Evolutionary conservation across 2,329 filamentous ascomycete species (phyloP), one percentile per base, ranked within the genome.

Genomic region (Mariannaea sp.): DNA sequence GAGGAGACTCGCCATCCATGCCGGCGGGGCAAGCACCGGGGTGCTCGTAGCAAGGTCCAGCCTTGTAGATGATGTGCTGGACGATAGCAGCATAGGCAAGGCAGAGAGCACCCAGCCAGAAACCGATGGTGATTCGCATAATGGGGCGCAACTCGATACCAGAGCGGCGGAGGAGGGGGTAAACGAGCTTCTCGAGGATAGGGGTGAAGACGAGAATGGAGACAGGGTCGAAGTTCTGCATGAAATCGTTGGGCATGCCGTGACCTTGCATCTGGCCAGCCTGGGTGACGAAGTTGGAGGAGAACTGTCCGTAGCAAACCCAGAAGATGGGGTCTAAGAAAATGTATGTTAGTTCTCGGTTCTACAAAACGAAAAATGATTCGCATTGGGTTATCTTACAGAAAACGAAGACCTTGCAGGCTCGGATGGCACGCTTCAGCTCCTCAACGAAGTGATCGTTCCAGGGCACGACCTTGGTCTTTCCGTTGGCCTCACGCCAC

Each of bases 391-490:
- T 3, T 4, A 10, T 57, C 70, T 65, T 57, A 67, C 63, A 85
- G 66, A 86, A 85, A 57, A 79, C 66, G 57, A 90, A 90, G 49
- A 90, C 86, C 62, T 86, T 84, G 77, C 87, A 91, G 13, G 87
- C 88, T 80, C 88, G 68, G 5, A 80, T 68, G 1, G 75, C 67
- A 77, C 85, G 84, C 74, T 87, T 87, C 43, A 91, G 74, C 66
- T 91, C 88, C 3, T 89, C 86, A 43, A 91, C 75, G 60, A 90
- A 91, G 61, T 80, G 78, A 62, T 90, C 85, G 48, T 88, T 81
- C 85, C 87, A 90, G 0, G 77, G 74, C 20, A 83, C 70, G 7
- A 59, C 51, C 59, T 69, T 56, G 67, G 64, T 67, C 64, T 69
- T 75, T 49, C 77, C 73, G 54, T 81, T 73, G 53, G 77, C 80